Conservation (phyloP, 306 rosid species). For the Trifolium dubium region DNA sequence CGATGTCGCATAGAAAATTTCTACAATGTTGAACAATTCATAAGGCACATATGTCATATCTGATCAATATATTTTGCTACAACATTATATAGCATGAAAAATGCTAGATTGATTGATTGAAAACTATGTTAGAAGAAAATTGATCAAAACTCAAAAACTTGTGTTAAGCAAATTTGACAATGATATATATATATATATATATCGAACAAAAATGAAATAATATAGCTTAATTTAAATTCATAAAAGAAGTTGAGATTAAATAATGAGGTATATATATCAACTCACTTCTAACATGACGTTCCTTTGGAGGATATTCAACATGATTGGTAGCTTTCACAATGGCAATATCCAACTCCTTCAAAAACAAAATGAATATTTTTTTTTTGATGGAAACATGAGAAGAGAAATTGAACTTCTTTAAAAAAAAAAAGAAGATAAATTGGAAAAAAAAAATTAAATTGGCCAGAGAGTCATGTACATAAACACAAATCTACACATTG, state of each 20-base stretch:
- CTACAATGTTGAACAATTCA: conserved; percentile 48
- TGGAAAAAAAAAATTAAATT: no score
- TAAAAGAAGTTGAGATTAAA: conserved; percentile 12
- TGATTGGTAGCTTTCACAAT: conserved; percentile 96
- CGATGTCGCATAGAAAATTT: conserved; percentile 80
- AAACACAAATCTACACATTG: neutral
- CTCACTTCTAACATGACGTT: conserved; percentile 95
- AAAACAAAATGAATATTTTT: no score
- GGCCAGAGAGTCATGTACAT: neutral
- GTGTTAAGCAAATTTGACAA: conserved; percentile 23
- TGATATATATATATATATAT: conserved; percentile 4
- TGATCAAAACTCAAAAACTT: neutral
- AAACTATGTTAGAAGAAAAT: conserved; percentile 7
- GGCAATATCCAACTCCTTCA: conserved; percentile 93
- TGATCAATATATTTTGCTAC: neutral
- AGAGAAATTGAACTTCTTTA: neutral
- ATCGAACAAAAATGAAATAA: no score
- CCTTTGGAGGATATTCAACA: conserved; percentile 92
- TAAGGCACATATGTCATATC: conserved; percentile 2
- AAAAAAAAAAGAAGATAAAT: no score
- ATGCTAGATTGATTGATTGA: conserved; percentile 4
- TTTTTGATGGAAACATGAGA: neutral
- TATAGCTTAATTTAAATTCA: neutral
- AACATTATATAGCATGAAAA: conserved; percentile 6
- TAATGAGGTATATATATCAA: conserved; percentile 23